Evolutionary conservation across 2,329 filamentous ascomycete genomes (phyloP).

Genomic region (Botrytis paeoniae): DNA sequence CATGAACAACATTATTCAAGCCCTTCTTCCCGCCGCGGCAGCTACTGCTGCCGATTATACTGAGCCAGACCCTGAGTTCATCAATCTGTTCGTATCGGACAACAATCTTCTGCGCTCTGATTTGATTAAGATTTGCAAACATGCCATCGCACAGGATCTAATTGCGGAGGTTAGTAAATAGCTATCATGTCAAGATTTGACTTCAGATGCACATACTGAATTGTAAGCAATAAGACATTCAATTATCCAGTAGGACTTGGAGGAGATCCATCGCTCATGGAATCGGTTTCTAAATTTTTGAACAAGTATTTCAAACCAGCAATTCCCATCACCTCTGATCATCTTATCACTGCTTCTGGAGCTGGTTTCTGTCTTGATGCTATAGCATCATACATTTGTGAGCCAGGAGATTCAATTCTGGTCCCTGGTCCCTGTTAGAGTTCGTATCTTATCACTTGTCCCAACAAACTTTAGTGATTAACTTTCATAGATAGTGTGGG

Average conservation of each 20-base stretch:
- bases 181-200: background rate
- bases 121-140: background rate
- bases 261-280: background rate
- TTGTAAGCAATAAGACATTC: background rate
- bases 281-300: background rate
- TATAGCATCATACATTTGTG: background rate
- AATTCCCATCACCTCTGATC: background rate
- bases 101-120: background rate
- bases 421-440: background rate
- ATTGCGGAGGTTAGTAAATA: background rate
- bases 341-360: background rate
- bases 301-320: background rate
- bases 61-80: background rate
- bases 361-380: background rate
- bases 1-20: background rate
- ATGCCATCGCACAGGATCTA: background rate
- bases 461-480: no score
- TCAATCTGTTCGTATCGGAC: background rate
- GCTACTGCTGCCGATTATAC: background rate
- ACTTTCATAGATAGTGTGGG: no score
- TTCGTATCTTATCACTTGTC: background rate
- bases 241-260: background rate
- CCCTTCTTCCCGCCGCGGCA: background rate
- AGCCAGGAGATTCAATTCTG: background rate
- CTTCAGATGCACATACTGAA: background rate